Evolutionary conservation across 257 asterid genomes (phyloP).

Genomic region (Verbascum thapsus): DNA sequence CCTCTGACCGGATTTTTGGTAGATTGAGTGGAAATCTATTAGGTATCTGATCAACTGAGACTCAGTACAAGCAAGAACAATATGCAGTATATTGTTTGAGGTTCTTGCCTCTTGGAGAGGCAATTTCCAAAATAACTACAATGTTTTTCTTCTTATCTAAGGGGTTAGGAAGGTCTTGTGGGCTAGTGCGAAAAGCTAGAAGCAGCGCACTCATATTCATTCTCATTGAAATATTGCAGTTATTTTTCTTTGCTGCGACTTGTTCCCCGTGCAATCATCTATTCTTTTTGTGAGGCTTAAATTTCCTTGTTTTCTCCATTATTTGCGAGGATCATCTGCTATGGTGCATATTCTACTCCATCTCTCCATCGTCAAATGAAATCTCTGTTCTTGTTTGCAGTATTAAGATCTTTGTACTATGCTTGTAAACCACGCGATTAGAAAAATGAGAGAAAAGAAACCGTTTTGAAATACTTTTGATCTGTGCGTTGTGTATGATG

Average conservation of each 20-base stretch:
- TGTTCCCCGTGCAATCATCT: not conserved
- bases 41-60: constrained; percentile 4
- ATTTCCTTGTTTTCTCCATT: constrained; percentile 13
- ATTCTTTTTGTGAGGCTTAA: not conserved
- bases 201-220: not conserved
- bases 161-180: constrained; percentile 7
- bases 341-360: constrained; percentile 3
- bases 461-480: constrained; percentile 11
- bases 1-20: not conserved
- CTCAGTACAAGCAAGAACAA: not conserved
- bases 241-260: constrained; percentile 20
- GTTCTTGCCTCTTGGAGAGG: constrained; percentile 18
- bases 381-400: not conserved
- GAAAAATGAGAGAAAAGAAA: not conserved
- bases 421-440: not conserved
- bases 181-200: constrained; percentile 19
- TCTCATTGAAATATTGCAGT: not conserved
- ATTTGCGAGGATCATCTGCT: not conserved
- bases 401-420: constrained; percentile 2
- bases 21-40: constrained; percentile 5
- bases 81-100: constrained; percentile 6
- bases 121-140: not conserved
- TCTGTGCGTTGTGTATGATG: not conserved
- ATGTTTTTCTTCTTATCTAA: not conserved
- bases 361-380: not conserved